These are phyloP conservation scores for Silene noctiflora DNA, from an alignment of 179 eudicot genomes.

Conservation along the genomic window DNA sequence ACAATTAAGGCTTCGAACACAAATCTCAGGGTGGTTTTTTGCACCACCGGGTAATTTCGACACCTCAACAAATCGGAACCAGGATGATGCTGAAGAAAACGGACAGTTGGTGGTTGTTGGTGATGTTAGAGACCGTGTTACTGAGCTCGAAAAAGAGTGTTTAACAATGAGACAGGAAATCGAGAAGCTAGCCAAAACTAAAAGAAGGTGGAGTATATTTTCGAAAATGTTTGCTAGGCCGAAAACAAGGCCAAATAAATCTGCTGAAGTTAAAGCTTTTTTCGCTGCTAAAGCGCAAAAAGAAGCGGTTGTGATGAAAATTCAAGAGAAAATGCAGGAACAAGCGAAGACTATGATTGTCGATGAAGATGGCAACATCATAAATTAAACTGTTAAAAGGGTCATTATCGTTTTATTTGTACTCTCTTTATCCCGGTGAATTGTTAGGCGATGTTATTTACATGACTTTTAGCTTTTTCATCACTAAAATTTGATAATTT, in stretches of 20 bases:
- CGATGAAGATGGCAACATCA: conserved; percentile 10
- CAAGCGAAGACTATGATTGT: conserved; percentile 5
- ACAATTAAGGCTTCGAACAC: conserved; percentile 69
- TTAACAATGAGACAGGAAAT: conserved; percentile 72
- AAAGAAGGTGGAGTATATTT: conserved; percentile 40
- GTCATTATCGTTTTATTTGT: background rate
- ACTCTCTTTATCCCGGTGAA: background rate
- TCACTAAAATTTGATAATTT: background rate
- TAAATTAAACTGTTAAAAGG: background rate
- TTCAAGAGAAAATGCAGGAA: conserved; percentile 22
- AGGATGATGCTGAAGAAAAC: conserved; percentile 36
- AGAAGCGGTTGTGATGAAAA: background rate
- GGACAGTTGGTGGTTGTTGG: conserved; percentile 66
- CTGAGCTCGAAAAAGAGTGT: conserved; percentile 90
- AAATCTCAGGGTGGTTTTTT: conserved; percentile 76
- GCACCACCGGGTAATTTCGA: conserved; percentile 71
- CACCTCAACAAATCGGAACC: conserved; percentile 36
- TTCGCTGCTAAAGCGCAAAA: conserved; percentile 8
- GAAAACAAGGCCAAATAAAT: conserved; percentile 21
- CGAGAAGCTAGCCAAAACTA: conserved; percentile 51
- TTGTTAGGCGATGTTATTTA: background rate
- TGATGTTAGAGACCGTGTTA: conserved; percentile 67
- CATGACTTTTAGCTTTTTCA: background rate
- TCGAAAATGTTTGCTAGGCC: conserved; percentile 38
- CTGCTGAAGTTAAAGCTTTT: conserved; percentile 22